Evolutionary conservation across 1,284 basidiomycete species (phyloP), one percentile per base, ranked within the genome.

Genomic region (Moniliophthora roreri): DNA sequence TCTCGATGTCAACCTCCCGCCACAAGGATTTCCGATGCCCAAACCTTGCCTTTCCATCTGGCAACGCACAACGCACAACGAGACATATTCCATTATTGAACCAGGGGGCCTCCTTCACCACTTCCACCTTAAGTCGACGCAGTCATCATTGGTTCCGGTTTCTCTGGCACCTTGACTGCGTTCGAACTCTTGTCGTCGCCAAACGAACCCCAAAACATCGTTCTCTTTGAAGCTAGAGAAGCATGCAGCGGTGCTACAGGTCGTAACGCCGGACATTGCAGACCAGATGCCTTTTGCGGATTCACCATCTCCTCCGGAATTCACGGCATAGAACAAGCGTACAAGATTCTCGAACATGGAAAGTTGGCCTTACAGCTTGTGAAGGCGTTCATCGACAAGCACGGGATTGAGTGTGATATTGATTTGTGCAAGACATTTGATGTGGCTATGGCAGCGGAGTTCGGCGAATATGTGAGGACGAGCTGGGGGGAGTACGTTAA

Each of bases 271-370:
- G 58, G 58, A 10, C 58, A 60, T 51, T 60, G 58, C 42, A 35
- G 57, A 28, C 58, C 58, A 26, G 58, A 60, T 18, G 58, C 58
- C 2, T 60, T 60, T 47, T 53, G 58, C n/a, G 58, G 58, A 11
- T 60, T 55, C 32, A 51, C 48, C 9, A 54, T 56, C 8, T 58
- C 55, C 38, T 57, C 58, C 2, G 52, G 50, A 16, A 55, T 57
- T 15, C 56, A 58, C 38, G 54, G 57, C 38, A 45, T 51, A 10
- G 58, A 58, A 41, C 58, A 60, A 36, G 58, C 58, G 3, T 51
- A 55, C 51, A 58, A 58, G 40, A 60, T 60, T 34, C 50, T 60
- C 37, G 28, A 50, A 15, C 58, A 60, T 41, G 58, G 57, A 38
- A 60, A 60, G 47, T 28, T 53, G 10, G 58, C 55, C 3, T 40